Evolutionary conservation across 345 rosid genomes (phyloP), one percentile per base, ranked within the genome.

Genomic region (Linum lewisii): DNA sequence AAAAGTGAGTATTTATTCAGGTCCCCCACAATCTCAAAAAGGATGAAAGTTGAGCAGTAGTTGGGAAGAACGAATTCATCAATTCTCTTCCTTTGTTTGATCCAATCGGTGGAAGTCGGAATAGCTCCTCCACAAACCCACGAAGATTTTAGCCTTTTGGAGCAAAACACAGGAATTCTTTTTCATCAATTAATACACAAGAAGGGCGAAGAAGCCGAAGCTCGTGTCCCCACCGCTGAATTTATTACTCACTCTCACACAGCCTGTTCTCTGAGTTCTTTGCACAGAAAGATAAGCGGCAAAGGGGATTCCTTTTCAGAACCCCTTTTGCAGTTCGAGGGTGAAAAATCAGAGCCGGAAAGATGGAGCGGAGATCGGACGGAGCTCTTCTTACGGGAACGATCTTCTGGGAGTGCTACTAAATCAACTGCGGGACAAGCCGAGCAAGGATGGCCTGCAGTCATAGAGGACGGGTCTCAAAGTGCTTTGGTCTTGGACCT

Each of bases 361-460:
- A 77, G 84, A 82, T n/a, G 72, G 89, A 26, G 81, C 85, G 2
- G 95, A 89, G 73, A 79, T 85, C 1, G 95, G 99, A 9, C 75
- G 96, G 22, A 81, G 91, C 63, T 76, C 79, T 73, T 87, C 92
- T 0, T 75, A 84, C 42, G 99, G 99, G 15, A 81, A 84, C 44
- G 97, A 93, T 70, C 70, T 89, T 34, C 71, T 93, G 45, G 97
- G 97, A 21, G 79, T 85, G 72, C 70, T 93, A 32, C 75, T 93
- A 7, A 75, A 82, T 60, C 95, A 87, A 52, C 85, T 82, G 91
- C 81, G 84, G 45, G 81, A 73, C 8, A 77, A 79, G 49, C 21
- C 65, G 50, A 64, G 25, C 16, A 70, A 69, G 7, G 24, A 6
- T 7, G 56, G 56, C 62, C 63, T 82, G n/a, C 99, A 89, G 65